Conservation (phyloP, 495 filamentous ascomycete species). For the Trichoderma asperelloides region DNA sequence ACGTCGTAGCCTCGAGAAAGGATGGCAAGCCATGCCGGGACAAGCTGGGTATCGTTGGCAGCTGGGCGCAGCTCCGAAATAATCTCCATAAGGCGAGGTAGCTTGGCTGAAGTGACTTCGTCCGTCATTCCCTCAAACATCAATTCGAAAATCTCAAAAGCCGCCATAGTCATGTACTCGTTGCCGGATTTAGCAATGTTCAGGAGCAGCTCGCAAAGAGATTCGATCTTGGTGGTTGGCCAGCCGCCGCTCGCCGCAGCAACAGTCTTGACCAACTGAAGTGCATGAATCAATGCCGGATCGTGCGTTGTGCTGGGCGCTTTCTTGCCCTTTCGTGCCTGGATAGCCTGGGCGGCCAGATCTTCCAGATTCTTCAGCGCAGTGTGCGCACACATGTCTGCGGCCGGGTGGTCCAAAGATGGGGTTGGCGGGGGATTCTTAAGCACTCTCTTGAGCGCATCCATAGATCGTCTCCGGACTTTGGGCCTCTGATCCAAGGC, state of each 20-base stretch:
- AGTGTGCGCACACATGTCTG: slow-evolving; percentile 90
- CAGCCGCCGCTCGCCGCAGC: slow-evolving; percentile 81
- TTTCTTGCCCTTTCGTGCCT: slow-evolving; percentile 60
- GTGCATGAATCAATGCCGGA: slow-evolving; percentile 76
- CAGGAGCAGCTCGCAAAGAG: slow-evolving; percentile 79
- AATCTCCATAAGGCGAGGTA: slow-evolving; percentile 75
- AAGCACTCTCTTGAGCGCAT: slow-evolving; percentile 75
- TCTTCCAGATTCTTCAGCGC: slow-evolving; percentile 68
- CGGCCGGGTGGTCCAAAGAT: slow-evolving; percentile 82
- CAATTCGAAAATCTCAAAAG: slow-evolving; percentile 94
- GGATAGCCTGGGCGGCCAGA: slow-evolving; percentile 49
- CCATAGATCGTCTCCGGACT: slow-evolving; percentile 88
- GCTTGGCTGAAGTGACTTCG: slow-evolving; percentile 75
- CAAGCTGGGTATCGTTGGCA: slow-evolving; percentile 80
- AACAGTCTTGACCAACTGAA: slow-evolving; percentile 85
- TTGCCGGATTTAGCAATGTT: slow-evolving; percentile 79
- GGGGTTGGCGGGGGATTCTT: slow-evolving; percentile 79
- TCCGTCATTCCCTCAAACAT: slow-evolving; percentile 87
- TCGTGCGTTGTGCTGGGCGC: slow-evolving; percentile 53
- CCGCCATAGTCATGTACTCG: slow-evolving; percentile 89
- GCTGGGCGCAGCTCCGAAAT: slow-evolving; percentile 85
- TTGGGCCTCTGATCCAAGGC: slow-evolving; percentile 86
- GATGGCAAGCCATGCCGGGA: slow-evolving; percentile 94
- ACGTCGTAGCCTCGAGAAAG: slow-evolving; percentile 91
- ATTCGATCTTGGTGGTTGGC: slow-evolving; percentile 94